Evolutionary conservation across 139 green algal genomes (phyloP), one percentile per base, ranked within the genome.

Genomic region (Diplosphaera chodatii): DNA sequence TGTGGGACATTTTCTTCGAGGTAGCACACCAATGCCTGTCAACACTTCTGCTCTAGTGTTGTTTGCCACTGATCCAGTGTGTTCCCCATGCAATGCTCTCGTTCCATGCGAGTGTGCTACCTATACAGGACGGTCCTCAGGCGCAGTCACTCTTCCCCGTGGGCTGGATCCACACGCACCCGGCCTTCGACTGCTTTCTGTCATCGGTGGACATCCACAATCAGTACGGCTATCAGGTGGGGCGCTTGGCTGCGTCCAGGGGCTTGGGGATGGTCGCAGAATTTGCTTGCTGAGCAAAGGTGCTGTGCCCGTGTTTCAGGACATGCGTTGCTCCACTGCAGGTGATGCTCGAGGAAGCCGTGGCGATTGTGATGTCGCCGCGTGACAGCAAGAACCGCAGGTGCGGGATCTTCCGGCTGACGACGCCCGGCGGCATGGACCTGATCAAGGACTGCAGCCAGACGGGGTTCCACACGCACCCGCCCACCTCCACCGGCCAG

Each of bases 81-180:
- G n/a, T n/a, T n/a, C n/a, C n/a, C n/a, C n/a, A n/a, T n/a, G n/a
- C n/a, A n/a, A n/a, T n/a, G n/a, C n/a, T n/a, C n/a, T n/a, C n/a
- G n/a, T n/a, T n/a, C n/a, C n/a, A n/a, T n/a, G n/a, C n/a, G n/a
- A n/a, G n/a, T n/a, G n/a, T n/a, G n/a, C n/a, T n/a, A n/a, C n/a
- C n/a, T n/a, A n/a, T n/a, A n/a, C 29, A 37, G 28, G 28, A 31
- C 25, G 27, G 62, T 2, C 63, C 63, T 31, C 67, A 85, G 64
- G 84, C 86, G 63, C 75, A 80, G 34, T 81, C 83, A 56, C 77
- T 97, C 37, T 96, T 94, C 81, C 86, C 93, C 21, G 72, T 98
- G 33, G 93, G 94, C 55, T 98, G 94, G 94, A 96, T 98, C 70
- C 94, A 98, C 84, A 98, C 94, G 2, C 94, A 98, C 83, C 94